phyloP scores from a whole-genome alignment of 2,329 filamentous ascomycete genomes.

The Escovopsis weberi region DNA sequence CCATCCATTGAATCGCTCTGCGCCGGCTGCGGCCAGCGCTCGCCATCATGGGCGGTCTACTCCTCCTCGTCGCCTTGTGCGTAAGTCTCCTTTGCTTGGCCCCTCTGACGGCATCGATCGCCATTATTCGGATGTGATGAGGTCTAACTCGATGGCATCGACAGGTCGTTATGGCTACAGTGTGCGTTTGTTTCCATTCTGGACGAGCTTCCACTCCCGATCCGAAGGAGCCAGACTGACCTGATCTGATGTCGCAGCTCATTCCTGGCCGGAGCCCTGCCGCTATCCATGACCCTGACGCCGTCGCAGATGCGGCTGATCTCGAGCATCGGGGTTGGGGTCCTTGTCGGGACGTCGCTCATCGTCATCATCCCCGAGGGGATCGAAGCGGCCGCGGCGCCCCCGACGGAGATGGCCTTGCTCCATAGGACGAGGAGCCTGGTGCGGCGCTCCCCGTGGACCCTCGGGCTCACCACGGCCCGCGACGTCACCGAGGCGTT shows the following conservation, averaged over 20 bases:
- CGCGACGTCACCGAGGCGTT: slow-evolving; percentile 13
- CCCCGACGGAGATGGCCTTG: slow-evolving; percentile 23
- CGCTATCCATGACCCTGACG: slow-evolving; percentile 76
- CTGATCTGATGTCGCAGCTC: slow-evolving; percentile 45
- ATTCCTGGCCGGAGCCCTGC: slow-evolving; percentile 82
- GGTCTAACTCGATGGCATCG: neutral
- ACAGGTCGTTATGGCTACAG: slow-evolving; percentile 43
- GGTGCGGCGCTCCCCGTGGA: slow-evolving; percentile 19
- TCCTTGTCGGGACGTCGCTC: slow-evolving; percentile 85
- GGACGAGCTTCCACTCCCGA: too few species aligned
- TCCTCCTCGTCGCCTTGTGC: slow-evolving; percentile 7
- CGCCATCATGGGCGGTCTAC: slow-evolving; percentile 6
- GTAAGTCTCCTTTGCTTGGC: slow-evolving; percentile 2
- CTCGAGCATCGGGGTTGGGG: slow-evolving; percentile 83
- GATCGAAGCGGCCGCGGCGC: slow-evolving; percentile 71
- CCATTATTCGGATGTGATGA: too few species aligned
- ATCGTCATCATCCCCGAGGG: slow-evolving; percentile 98
- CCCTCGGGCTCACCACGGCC: slow-evolving; percentile 10
- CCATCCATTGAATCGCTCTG: neutral
- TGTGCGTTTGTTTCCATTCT: slow-evolving; percentile 26
- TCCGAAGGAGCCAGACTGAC: neutral
- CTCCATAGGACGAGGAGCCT: slow-evolving; percentile 21
- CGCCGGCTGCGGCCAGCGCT: slow-evolving; percentile 1
- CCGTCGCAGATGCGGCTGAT: slow-evolving; percentile 77
- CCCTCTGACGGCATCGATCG: neutral